Percentiles rank a stretch among this genome's conserved stretches.
Conservation (phyloP, 2,329 filamentous ascomycete genomes). For the Thielaviopsis populi region DNA sequence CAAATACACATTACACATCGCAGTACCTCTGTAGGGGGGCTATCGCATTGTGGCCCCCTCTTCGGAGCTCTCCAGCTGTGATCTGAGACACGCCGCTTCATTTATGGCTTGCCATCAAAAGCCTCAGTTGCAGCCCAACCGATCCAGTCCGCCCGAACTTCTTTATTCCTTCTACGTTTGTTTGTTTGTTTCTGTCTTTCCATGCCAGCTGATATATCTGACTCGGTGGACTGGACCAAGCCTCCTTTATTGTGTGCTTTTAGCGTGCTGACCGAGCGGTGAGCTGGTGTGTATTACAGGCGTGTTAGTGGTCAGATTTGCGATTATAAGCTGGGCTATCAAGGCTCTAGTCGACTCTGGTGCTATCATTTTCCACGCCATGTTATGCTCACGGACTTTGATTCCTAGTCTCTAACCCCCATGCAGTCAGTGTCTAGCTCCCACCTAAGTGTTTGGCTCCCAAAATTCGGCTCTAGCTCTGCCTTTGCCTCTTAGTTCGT, state of each 20-base stretch:
- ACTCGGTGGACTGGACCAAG: neutral
- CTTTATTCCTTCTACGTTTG: neutral
- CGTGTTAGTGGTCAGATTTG: too few species aligned
- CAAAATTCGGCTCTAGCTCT: neutral
- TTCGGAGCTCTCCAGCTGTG: neutral
- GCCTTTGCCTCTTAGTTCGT: neutral
- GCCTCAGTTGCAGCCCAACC: neutral
- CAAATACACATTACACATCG: neutral
- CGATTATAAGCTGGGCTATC: too few species aligned
- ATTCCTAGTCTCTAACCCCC: too few species aligned
- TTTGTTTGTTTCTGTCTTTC: neutral
- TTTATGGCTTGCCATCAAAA: neutral
- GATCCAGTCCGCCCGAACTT: neutral
- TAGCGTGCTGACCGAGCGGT: neutral
- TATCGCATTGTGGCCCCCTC: neutral
- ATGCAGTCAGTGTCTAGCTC: neutral
- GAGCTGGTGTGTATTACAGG: neutral
- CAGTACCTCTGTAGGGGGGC: neutral
- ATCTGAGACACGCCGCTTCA: conserved; percentile 1
- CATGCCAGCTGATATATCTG: conserved; percentile 3
- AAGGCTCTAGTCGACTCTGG: too few species aligned
- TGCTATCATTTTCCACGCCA: neutral
- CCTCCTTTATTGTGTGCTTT: neutral
- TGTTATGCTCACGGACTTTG: neutral
- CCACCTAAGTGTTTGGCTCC: neutral